Base-by-base conservation (phyloP, 345 rosid species). In the Pistacia atlantica region DNA sequence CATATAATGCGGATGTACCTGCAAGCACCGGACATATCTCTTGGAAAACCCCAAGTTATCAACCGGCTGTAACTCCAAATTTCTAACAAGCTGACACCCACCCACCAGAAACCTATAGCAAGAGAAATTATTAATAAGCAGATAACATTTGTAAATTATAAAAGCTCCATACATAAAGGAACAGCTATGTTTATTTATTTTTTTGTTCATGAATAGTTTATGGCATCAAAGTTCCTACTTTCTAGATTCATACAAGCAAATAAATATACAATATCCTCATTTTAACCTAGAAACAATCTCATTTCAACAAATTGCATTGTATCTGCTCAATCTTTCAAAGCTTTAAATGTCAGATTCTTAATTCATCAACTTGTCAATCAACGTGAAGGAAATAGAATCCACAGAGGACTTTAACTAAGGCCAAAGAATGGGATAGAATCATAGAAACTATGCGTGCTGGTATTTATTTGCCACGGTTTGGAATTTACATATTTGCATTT, bases 41-140 rank as follows among this genome's bases (percentile, higher is more conserved):
- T 64, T 63, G 7, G 80, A 20, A 54, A 77, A 77, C 20, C 75
- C 80, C 45, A 71, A 62, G 59, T 77, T 68, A 11, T 59, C 71
- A 63, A 72, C 75, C 54, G 11, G 45, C 46, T 77, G 64, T 17
- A 70, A 5, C 9, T 63, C 71, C 5, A 71, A 54, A 25, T 52
- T 64, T 54, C 61, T 63, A 18, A n/a, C 45, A 38, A 77, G 65
- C 35, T 65, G 67, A 66, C 80, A 63, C 11, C 80, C 75, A 64
- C 71, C 60, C 66, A 67, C 67, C 57, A 77, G 67, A 65, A 77
- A 77, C 75, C 80, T 71, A 46, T 11, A 62, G 62, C 18, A 69
- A 17, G 25, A 35, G 16, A 55, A 54, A 54, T 54, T 17, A 33
- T 52, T 25, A 69, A 54, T 18, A 54, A 51, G 7, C 7, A 33